Base-by-base conservation (phyloP, 306 rosid species). In the Cucurbita maxima region DNA sequence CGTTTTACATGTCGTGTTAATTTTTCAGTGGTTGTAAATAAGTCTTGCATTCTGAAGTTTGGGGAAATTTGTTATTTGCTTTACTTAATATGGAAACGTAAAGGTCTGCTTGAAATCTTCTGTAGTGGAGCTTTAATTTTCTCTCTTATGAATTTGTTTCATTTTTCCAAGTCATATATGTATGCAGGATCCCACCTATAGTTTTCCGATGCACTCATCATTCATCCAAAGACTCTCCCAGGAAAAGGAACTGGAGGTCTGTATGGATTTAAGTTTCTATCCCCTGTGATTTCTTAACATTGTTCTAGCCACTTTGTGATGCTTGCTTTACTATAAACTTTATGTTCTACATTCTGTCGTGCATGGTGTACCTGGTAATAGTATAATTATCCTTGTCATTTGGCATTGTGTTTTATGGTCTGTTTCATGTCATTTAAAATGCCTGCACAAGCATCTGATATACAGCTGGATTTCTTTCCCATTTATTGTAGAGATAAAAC, bases 151-250 rank as follows among this genome's bases (percentile, higher is more conserved):
- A 37, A 54, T 36, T 5, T 72, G 55, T 36, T 41, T 41, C 15
- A 18, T 64, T 55, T 56, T 56, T 61, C 37, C 7, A 18, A 67
- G 45, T 44, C 52, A 4, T 56, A 50, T 61, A 22, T 75, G 38
- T 72, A 85, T 69, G 57, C 57, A 69, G 99, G 92, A 84, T 61
- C 84, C 72, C 57, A 82, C 77, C 70, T 90, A 77, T 50, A 75
- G 83, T 77, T 79, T 94, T 83, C 97, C 85, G 86, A 85, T 89
- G 79, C 99, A 94, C 83, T 91, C 99, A 36, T 89, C 99, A 12
- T 70, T 94, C 82, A 80, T 94, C 70, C 88, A 86, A 55, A 88
- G 99, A 81, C 96, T 94, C 80, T 86, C 90, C 72, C 97, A 37
- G 75, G 99, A 89, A 51, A 77, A 82, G 59, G 95, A 87, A 77